These are phyloP conservation scores for Basipetospora sp. DNA, from an alignment of 2,329 filamentous ascomycete genomes.

Conservation along the genomic window DNA sequence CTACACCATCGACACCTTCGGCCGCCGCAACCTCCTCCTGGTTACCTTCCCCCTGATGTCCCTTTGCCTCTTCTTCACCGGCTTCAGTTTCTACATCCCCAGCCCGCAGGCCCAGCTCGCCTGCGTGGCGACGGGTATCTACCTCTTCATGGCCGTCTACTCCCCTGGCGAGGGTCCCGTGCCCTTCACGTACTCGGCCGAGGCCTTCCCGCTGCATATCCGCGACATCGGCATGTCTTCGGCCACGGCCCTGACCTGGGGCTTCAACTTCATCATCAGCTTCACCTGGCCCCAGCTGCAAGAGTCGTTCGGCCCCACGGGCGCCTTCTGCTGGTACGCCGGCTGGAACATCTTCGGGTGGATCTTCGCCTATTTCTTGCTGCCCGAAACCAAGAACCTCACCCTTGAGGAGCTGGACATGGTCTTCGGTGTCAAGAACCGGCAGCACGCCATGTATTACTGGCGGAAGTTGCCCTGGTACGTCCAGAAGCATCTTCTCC, in stretches of 20 bases:
- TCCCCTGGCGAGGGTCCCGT: conserved; percentile 41
- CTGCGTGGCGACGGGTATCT: conserved; percentile 23
- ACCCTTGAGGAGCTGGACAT: conserved; percentile 21
- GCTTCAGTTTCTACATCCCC: conserved; percentile 32
- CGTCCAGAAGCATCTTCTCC: conserved; percentile 15
- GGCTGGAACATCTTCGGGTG: conserved; percentile 22
- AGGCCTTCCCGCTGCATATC: conserved; percentile 42
- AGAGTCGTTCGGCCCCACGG: neutral
- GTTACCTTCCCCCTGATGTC: conserved; percentile 46
- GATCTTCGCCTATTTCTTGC: conserved; percentile 19
- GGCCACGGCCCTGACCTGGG: conserved; percentile 25
- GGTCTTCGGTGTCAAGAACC: conserved; percentile 19
- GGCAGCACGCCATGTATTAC: conserved; percentile 19
- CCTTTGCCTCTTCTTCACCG: conserved; percentile 38
- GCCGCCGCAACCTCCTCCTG: conserved; percentile 38
- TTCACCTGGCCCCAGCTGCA: conserved; percentile 18
- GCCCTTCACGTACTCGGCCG: conserved; percentile 45
- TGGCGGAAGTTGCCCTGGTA: conserved; percentile 19
- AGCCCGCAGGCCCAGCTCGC: conserved; percentile 14
- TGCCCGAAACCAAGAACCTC: conserved; percentile 21
- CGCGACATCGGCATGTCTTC: conserved; percentile 40
- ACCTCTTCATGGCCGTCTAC: conserved; percentile 26
- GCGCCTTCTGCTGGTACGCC: conserved; percentile 24
- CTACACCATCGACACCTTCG: conserved; percentile 45
- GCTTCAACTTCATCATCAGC: conserved; percentile 25